Percentiles rank a stretch among this genome's conserved stretches.
Conservation (phyloP, 352 stramenopile species). For the Phytophthora cactorum region DNA sequence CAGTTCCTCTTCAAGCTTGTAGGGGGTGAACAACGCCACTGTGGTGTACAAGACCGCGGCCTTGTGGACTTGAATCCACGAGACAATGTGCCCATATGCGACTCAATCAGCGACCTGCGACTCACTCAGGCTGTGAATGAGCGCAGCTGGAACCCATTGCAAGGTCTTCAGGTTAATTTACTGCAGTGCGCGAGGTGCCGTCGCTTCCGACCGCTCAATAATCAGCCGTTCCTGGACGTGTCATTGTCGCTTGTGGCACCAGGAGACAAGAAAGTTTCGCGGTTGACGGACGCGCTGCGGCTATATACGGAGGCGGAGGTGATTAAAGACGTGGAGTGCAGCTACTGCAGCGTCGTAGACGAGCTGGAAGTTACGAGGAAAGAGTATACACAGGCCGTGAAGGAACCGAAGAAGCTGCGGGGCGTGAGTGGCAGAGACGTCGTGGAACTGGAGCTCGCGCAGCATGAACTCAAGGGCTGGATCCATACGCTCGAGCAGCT, state of each 20-base stretch:
- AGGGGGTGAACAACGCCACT: conserved; percentile 65
- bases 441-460: conserved; percentile 57
- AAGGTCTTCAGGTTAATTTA: conserved; percentile 82
- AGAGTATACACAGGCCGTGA: conserved; percentile 32
- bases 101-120: conserved; percentile 75
- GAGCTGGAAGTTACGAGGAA: conserved; percentile 53
- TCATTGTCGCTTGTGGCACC: conserved; percentile 70
- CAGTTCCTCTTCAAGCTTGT: conserved; percentile 89
- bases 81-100: conserved; percentile 14
- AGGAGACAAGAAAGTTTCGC: conserved; percentile 39
- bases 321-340: conserved; percentile 80
- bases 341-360: conserved; percentile 65
- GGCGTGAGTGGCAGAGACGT: conserved; percentile 24
- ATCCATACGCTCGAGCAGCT: conserved; percentile 68
- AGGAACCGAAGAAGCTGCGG: conserved; percentile 21
- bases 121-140: conserved; percentile 71
- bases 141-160: conserved; percentile 76
- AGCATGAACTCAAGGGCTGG: conserved; percentile 72
- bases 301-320: conserved; percentile 74
- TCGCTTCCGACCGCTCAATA: conserved; percentile 71
- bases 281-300: conserved; percentile 62
- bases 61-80: conserved; percentile 52
- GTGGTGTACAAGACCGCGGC: conserved; percentile 55
- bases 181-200: conserved; percentile 75
- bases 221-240: conserved; percentile 81